Evolutionary conservation across 2,329 filamentous ascomycete genomes (phyloP).

Genomic region (Fusarium tjaetaba): DNA sequence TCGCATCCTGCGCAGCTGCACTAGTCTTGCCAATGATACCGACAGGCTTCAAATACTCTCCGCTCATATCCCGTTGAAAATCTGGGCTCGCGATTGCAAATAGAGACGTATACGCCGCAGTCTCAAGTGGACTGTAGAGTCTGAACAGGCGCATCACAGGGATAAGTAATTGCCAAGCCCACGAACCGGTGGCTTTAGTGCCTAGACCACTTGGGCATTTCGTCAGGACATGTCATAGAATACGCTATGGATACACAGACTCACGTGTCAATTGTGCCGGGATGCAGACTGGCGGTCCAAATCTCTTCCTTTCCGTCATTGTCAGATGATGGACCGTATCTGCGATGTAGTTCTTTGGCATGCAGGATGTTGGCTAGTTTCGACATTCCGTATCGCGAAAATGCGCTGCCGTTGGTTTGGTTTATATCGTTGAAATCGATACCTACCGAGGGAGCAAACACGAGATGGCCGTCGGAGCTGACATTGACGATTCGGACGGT

Average conservation of each 20-base stretch:
- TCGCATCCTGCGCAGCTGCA: neutral
- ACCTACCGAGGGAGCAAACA: neutral
- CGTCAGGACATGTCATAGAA: neutral
- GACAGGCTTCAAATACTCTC: neutral
- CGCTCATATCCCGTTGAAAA: neutral
- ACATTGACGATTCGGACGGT: slow-evolving; percentile 24
- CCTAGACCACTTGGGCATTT: neutral
- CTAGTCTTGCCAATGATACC: neutral
- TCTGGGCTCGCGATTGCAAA: neutral
- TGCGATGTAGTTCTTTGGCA: slow-evolving; percentile 14
- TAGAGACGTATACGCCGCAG: neutral
- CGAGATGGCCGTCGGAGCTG: slow-evolving; percentile 9
- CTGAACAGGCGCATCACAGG: neutral
- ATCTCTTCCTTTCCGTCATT: neutral
- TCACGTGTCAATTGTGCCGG: slow-evolving; percentile 12
- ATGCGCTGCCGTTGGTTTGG: neutral
- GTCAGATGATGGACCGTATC: slow-evolving; percentile 1
- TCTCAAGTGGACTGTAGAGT: neutral
- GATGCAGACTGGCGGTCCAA: slow-evolving; percentile 20
- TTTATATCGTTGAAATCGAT: slow-evolving; percentile 15
- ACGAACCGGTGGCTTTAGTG: neutral
- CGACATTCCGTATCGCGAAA: slow-evolving; percentile 13
- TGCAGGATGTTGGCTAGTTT: slow-evolving; percentile 30
- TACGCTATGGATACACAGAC: neutral
- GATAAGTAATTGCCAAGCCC: neutral